Evolutionary conservation across 176 grass and related monocot genomes (phyloP).

Genomic region (Juncus effusus): DNA sequence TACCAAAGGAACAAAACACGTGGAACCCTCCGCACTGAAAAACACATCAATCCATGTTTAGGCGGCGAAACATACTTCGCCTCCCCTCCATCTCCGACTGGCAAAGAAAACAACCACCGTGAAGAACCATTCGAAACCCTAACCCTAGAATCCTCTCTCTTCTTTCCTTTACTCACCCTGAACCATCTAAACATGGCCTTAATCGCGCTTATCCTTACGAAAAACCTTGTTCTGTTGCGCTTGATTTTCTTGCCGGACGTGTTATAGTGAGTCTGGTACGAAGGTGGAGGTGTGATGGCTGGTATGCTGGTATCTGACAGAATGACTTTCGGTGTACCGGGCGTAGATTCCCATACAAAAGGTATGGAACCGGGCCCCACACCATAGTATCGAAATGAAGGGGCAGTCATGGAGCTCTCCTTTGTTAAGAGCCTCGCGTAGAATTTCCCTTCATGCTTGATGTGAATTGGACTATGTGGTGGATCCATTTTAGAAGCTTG

Average conservation of each 20-base stretch:
- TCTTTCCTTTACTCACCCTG: constrained; percentile 23
- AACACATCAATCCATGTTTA: constrained; percentile 5
- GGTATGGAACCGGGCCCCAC: constrained; percentile 63
- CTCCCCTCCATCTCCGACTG: constrained; percentile 21
- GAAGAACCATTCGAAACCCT: constrained; percentile 40
- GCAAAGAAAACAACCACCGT: constrained; percentile 42
- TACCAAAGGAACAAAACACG: constrained; percentile 13
- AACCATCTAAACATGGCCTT: constrained; percentile 43
- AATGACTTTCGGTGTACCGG: constrained; percentile 63
- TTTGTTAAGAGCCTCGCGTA: constrained; percentile 78
- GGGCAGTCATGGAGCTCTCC: constrained; percentile 57
- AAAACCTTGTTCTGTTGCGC: constrained; percentile 31
- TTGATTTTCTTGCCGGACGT: background rate
- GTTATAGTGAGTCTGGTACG: constrained; percentile 32
- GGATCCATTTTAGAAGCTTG: background rate
- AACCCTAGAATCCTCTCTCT: background rate
- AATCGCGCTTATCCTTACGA: constrained; percentile 37
- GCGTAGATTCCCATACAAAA: constrained; percentile 85
- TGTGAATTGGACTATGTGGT: constrained; percentile 55
- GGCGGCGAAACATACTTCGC: constrained; percentile 2
- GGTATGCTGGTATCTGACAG: constrained; percentile 33
- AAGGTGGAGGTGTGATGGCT: constrained; percentile 59
- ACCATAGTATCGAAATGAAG: constrained; percentile 69
- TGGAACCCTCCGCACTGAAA: constrained; percentile 10
- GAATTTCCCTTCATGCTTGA: constrained; percentile 81